Percentiles rank a stretch among this genome's conserved stretches.
Conservation (phyloP, 2,329 filamentous ascomycete genomes). For the Sarocladium strictum region DNA sequence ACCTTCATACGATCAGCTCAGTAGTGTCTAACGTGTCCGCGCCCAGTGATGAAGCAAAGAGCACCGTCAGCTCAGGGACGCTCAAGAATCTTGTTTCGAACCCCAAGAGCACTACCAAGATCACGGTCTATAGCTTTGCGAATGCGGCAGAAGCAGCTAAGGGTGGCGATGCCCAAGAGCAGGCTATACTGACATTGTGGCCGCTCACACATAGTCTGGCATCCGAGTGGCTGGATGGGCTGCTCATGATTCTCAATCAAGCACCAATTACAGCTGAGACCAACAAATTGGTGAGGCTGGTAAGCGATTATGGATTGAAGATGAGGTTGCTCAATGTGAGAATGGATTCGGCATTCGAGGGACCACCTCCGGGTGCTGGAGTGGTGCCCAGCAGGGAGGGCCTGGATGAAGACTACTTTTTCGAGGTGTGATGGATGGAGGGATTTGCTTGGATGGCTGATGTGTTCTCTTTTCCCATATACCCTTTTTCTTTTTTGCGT, state of each 20-base stretch:
- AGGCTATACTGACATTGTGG: constrained; percentile 74
- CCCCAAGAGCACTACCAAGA: constrained; percentile 64
- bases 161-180: constrained; percentile 47
- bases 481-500: constrained; percentile 11
- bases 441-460: neutral
- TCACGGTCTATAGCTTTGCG: constrained; percentile 78
- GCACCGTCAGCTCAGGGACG: constrained; percentile 36
- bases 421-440: constrained; percentile 55
- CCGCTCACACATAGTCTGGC: constrained; percentile 76
- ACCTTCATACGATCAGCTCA: constrained; percentile 80
- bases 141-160: constrained; percentile 32
- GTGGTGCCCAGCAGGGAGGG: constrained; percentile 77
- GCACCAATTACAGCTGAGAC: constrained; percentile 96
- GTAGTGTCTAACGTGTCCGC: constrained; percentile 90
- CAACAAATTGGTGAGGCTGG: constrained; percentile 77
- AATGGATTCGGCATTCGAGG: constrained; percentile 70
- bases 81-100: constrained; percentile 28
- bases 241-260: constrained; percentile 92
- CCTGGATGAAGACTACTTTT: constrained; percentile 89
- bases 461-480: constrained; percentile 15
- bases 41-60: constrained; percentile 44
- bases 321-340: constrained; percentile 87
- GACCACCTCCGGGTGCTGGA: constrained; percentile 62
- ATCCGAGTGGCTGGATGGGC: constrained; percentile 92
- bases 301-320: constrained; percentile 87